Base-by-base conservation (phyloP, 2,329 filamentous ascomycete genomes). In the Colletotrichum camelliae region DNA sequence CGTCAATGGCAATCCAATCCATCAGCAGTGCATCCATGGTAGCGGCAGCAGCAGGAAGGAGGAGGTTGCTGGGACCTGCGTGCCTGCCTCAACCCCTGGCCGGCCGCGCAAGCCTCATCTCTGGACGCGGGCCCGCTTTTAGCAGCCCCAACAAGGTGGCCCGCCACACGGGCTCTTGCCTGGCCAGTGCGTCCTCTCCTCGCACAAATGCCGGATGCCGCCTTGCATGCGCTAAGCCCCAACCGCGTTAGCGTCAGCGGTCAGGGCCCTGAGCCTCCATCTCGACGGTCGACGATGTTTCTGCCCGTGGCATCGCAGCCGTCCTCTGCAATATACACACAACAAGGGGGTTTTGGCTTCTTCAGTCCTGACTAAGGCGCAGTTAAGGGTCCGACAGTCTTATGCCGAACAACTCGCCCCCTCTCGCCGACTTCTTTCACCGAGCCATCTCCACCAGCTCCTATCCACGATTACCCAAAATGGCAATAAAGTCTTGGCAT, bases 61-160 rank as follows among this genome's bases (percentile, higher is more conserved):
- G n/a, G 43, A 21, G n/a, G 43, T 48, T 48, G 43, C 43, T 48
- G 43, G 43, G 43, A 48, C 43, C 43, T 48, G 43, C 43, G 43
- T 48, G 43, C 43, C 43, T 48, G 57, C 57, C 57, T 33, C 57
- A 21, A 35, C 16, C 61, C 61, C 61, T 21, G 58, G 58, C 27
- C 24, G 72, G 72, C 72, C 72, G n/a, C 72, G 72, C 72, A 74
- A 74, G 67, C 72, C 72, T 67, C 72, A 71, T 66, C 60, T 70
- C 48, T 70, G 60, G 60, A 27, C 18, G 35, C 27, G 66, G 48
- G 21, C 43, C 68, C 72, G 39, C 43, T 72, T 70, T 61, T 72
- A 72, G 73, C 24, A 57, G 52, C 39, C 57, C 29, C 24, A 62
- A 31, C 21, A 18, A 48, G 5, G 31, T 52, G 57, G 52, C 3